Evolutionary conservation across 1,284 basidiomycete genomes (phyloP), one percentile per base, ranked within the genome.

Genomic region (Apiotrichum porosum): DNA sequence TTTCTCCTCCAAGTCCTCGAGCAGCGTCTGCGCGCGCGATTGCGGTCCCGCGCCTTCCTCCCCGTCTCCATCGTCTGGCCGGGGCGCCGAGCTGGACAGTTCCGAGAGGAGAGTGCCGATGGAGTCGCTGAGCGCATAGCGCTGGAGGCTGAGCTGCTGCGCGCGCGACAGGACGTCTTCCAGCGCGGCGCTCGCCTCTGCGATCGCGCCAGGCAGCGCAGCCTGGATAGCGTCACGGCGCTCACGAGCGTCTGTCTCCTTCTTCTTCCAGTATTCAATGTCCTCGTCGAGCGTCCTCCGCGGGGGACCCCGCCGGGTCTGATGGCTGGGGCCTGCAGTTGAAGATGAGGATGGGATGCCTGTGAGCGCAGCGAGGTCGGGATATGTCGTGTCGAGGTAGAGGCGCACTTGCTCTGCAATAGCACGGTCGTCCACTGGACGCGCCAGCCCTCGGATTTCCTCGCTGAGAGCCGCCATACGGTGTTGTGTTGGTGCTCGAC

Each of bases 1-100:
- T 52, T 91, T 77, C 33, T 83, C 83, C 70, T 93, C 86, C n/a
- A 93, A 75, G 12, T 89, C 73, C 1, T 74, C 66, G 28, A 71
- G 42, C 5, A 70, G 46, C 31, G 60, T 65, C 40, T 51, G 19
- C 3, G 42, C 38, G 3, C 51, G 40, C 24, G 52, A 42, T 24
- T 28, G 39, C 38, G 35, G 15, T 32, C 18, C 42, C 19, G 38
- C 52, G 9, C 38, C 47, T 10, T 30, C 42, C 2, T 37, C 17
- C 4, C 15, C 26, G 18, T 38, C 42, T 9, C 22, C 19, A 26
- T 49, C 47, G 12, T 53, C 37, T 15, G 41, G 26, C 1, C 31
- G 21, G 9, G 48, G 22, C 4, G 37, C 42, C 3, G 34, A 17
- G 23, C 44, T 48, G 26, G 62, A 57, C 1, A 72, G 48, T 19